phyloP scores from a whole-genome alignment of 495 filamentous ascomycete genomes.

The Cercophora sp. region DNA sequence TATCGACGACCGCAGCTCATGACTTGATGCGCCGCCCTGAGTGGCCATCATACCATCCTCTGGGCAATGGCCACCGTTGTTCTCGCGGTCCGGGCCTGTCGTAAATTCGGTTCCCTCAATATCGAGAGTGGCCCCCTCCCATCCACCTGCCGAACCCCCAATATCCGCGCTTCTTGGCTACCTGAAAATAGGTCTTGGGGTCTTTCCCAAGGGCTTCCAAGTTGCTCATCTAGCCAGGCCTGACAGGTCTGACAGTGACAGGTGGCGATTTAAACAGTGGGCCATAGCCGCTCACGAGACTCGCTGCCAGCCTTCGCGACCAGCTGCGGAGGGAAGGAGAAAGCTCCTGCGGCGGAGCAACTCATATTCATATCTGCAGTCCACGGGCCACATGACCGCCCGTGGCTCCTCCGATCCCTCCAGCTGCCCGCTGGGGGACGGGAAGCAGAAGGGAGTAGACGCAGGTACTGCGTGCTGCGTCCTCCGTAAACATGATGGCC shows the following conservation, averaged over 20 bases:
- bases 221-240: not conserved
- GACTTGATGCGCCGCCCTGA: not conserved
- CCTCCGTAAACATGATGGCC: too few relatives aligned
- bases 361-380: not conserved
- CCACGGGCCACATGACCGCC: not conserved
- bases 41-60: constrained; percentile 5
- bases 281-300: not conserved
- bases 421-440: not conserved
- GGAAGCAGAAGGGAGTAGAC: not conserved
- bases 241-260: not conserved
- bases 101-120: constrained; percentile 20
- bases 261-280: not conserved
- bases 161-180: constrained; percentile 26
- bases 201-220: constrained; percentile 1
- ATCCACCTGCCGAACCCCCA: constrained; percentile 17
- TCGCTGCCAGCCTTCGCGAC: not conserved
- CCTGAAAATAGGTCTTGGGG: constrained; percentile 24
- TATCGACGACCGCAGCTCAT: not conserved
- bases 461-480: not conserved
- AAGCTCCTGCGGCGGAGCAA: not conserved
- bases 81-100: constrained; percentile 3
- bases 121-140: constrained; percentile 8
- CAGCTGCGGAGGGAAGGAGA: not conserved
- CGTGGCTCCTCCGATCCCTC: too few relatives aligned
- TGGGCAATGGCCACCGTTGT: too few relatives aligned